These are phyloP conservation scores for Trypanosoma cruzi DNA, from an alignment of 208 protist species.

Conservation along the genomic window DNA sequence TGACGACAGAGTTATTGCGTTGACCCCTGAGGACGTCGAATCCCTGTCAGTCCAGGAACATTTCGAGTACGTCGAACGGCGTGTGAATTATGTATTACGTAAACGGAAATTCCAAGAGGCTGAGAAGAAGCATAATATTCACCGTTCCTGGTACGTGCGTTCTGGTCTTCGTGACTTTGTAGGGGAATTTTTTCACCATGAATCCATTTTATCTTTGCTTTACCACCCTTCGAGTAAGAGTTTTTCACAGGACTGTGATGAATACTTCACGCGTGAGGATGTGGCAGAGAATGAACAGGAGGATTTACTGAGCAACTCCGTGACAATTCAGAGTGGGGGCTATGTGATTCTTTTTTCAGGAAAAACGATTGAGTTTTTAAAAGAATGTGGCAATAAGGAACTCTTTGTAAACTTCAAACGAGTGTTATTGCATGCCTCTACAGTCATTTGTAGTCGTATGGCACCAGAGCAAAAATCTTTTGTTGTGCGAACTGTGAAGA, in stretches of 20 bases:
- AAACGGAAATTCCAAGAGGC: conserved; percentile 34
- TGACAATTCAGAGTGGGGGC: not conserved
- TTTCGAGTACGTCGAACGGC: conserved; percentile 35
- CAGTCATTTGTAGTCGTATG: conserved; percentile 76
- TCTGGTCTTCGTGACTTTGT: conserved; percentile 60
- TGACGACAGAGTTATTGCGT: conserved; percentile 40
- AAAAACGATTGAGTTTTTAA: conserved; percentile 52
- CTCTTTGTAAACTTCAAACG: conserved; percentile 42
- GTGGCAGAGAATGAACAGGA: not conserved
- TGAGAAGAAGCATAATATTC: conserved; percentile 22
- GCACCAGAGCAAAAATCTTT: conserved; percentile 71
- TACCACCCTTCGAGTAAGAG: not conserved
- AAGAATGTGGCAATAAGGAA: conserved; percentile 37
- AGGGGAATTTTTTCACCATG: conserved; percentile 43
- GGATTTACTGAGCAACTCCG: not conserved
- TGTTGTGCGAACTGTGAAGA: conserved; percentile 59
- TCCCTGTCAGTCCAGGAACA: conserved; percentile 36
- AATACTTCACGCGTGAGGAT: not conserved
- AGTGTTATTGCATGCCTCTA: conserved; percentile 51
- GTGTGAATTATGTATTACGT: conserved; percentile 6
- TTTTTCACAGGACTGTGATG: not conserved
- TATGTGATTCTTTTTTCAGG: conserved; percentile 61
- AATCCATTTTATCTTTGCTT: not conserved
- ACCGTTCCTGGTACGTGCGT: conserved; percentile 31
- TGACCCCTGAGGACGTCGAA: conserved; percentile 39